Conservation (phyloP, 495 filamentous ascomycete genomes). For the Aspergillus ellipticus region DNA sequence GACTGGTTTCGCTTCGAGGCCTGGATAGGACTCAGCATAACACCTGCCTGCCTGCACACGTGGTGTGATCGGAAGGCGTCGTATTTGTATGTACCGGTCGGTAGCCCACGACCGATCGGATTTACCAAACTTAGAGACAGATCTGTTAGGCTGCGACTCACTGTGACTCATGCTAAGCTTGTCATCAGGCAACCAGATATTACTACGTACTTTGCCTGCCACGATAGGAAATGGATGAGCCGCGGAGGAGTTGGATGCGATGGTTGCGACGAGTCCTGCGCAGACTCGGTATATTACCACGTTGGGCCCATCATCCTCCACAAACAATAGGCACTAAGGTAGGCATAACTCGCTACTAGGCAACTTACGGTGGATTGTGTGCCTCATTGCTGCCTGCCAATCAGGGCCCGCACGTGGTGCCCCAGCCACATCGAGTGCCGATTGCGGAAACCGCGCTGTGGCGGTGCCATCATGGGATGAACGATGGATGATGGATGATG, state of each 20-base stretch:
- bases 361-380: neutral
- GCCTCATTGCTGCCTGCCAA: slow-evolving; percentile 11
- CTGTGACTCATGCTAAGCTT: slow-evolving; percentile 12
- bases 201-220: neutral
- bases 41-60: slow-evolving; percentile 13
- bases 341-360: no score
- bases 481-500: no score
- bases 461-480: neutral
- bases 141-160: slow-evolving; percentile 11
- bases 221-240: no score
- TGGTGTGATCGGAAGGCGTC: slow-evolving; percentile 11
- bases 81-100: neutral
- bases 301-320: slow-evolving; percentile 2
- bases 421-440: slow-evolving; percentile 12
- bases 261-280: neutral
- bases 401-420: slow-evolving; percentile 8
- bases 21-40: neutral
- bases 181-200: slow-evolving; percentile 16
- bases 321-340: neutral
- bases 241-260: no score
- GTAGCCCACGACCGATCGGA: neutral
- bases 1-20: neutral
- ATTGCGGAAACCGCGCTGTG: neutral
- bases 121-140: neutral
- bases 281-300: neutral